phyloP scores from a whole-genome alignment of 345 rosid genomes.

The Iberis pinnata region DNA sequence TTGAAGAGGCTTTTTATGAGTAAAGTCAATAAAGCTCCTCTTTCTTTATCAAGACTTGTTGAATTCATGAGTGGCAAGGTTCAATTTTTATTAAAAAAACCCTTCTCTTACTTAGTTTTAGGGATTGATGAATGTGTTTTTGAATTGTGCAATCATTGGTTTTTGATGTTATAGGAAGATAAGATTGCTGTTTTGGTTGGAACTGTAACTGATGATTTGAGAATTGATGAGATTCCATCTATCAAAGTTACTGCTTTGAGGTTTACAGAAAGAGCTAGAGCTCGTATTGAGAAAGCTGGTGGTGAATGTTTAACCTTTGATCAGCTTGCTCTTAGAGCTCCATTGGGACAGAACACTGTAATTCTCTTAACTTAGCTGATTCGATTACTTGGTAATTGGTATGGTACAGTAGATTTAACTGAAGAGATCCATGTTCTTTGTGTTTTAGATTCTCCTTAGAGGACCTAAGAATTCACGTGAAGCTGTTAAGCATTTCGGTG shows the following conservation, averaged over 20 bases:
- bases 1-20: constrained; percentile 95
- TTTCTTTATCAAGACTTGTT: constrained; percentile 72
- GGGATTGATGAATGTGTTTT: background rate
- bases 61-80: constrained; percentile 72
- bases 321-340: constrained; percentile 89
- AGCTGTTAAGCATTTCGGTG: constrained; percentile 96
- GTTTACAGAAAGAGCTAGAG: constrained; percentile 86
- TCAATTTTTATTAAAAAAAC: background rate
- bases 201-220: constrained; percentile 77
- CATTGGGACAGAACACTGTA: constrained; percentile 98
- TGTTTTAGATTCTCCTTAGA: constrained; percentile 68
- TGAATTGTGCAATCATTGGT: background rate
- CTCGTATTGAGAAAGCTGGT: constrained; percentile 94
- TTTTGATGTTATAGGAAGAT: constrained; percentile 40
- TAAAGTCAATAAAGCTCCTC: constrained; percentile 81
- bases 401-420: background rate
- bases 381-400: background rate
- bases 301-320: constrained; percentile 97
- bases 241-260: constrained; percentile 78
- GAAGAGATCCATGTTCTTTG: background rate
- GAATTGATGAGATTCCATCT: constrained; percentile 80
- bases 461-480: constrained; percentile 95
- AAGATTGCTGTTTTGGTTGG: constrained; percentile 88
- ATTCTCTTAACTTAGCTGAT: background rate
- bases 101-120: background rate